Percentiles rank a stretch among this genome's conserved stretches.
Conservation (phyloP, 345 rosid species). For the Isatis tinctoria region DNA sequence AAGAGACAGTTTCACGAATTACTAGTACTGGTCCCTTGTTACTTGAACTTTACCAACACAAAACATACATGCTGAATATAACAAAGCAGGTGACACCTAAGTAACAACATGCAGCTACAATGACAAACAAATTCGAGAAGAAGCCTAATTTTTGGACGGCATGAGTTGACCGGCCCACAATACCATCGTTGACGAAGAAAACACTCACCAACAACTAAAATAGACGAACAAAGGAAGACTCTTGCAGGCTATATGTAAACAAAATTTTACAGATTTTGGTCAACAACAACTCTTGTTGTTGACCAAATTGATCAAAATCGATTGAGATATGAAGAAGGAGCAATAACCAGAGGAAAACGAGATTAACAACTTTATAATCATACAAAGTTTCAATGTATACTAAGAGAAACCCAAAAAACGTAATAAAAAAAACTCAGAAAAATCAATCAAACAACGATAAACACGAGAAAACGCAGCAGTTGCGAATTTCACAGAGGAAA, state of each 20-base stretch:
- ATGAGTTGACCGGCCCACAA: conserved; percentile 9
- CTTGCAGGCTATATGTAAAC: neutral
- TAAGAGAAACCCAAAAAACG: neutral
- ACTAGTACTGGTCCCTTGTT: conserved; percentile 1
- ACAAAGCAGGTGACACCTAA: conserved; percentile 5
- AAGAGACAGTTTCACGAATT: neutral
- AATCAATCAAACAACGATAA: conserved; percentile 3
- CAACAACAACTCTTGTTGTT: conserved; percentile 11
- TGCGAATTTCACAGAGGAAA: neutral
- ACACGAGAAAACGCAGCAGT: neutral
- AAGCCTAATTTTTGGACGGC: neutral
- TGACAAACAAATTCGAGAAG: neutral
- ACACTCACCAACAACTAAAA: neutral
- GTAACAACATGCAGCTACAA: conserved; percentile 18
- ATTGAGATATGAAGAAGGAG: neutral
- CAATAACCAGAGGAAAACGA: neutral
- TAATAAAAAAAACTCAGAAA: neutral
- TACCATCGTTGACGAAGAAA: conserved; percentile 5
- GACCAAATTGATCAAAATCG: neutral
- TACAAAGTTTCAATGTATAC: neutral
- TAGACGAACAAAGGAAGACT: neutral
- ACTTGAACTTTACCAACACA: neutral
- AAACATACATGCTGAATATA: conserved; percentile 3
- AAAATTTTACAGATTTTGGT: conserved; percentile 2
- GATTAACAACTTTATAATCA: neutral